phyloP scores from a whole-genome alignment of 2,329 filamentous ascomycete genomes.

The Rhinocladiella mackenziei region DNA sequence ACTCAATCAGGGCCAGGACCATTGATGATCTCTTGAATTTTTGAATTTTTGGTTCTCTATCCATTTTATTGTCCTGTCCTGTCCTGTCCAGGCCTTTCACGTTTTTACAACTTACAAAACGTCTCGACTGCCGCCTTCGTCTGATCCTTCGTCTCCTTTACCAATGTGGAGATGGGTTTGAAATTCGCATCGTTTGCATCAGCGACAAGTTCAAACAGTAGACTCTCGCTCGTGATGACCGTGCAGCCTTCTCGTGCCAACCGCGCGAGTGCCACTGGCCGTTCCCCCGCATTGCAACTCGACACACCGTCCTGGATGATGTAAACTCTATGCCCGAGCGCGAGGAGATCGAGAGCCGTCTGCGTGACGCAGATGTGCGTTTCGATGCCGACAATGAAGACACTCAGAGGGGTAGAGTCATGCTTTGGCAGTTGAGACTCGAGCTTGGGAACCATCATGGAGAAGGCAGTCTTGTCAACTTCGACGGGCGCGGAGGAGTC shows the following conservation, averaged over 20 bases:
- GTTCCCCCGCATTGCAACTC: conserved; percentile 78
- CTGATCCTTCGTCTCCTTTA: conserved; percentile 69
- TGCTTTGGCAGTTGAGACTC: conserved; percentile 47
- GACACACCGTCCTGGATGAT: conserved; percentile 85
- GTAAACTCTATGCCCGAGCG: conserved; percentile 74
- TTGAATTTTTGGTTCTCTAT: too few species aligned
- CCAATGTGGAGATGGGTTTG: conserved; percentile 65
- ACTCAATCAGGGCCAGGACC: too few species aligned
- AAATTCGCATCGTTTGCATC: conserved; percentile 72
- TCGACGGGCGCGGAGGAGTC: conserved; percentile 54
- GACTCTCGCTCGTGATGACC: conserved; percentile 84
- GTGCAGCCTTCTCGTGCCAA: conserved; percentile 70
- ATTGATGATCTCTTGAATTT: too few species aligned
- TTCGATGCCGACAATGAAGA: conserved; percentile 87
- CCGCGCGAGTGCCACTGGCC: conserved; percentile 71
- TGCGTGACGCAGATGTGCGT: conserved; percentile 92
- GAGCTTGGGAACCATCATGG: conserved; percentile 59
- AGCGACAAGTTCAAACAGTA: conserved; percentile 83
- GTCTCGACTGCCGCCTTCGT: conserved; percentile 66
- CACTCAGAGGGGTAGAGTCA: conserved; percentile 28
- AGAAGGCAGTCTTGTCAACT: conserved; percentile 84
- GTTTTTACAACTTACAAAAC: conserved; percentile 41
- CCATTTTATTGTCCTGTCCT: too few species aligned
- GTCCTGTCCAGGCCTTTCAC: too few species aligned
- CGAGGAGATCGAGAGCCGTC: conserved; percentile 76